Percentiles rank a stretch among this genome's conserved stretches.
These are phyloP conservation scores for Mortierella sp. DNA, from an alignment of 371 early-diverging fungal genomes.

Conservation along the genomic window DNA sequence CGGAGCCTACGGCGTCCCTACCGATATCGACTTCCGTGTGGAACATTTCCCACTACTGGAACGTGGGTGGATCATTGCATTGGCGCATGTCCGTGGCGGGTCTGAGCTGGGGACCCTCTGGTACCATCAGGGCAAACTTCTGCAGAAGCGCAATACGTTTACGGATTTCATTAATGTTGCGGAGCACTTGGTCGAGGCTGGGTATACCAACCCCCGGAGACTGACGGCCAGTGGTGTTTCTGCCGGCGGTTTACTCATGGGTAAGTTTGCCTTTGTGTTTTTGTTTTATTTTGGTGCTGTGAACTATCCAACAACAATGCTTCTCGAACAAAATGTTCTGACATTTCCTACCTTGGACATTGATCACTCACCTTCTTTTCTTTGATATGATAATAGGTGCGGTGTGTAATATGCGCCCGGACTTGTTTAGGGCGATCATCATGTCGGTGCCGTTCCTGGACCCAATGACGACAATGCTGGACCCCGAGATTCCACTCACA, in stretches of 20 bases:
- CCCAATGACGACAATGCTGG: conserved; percentile 85
- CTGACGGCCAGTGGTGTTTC: conserved; percentile 80
- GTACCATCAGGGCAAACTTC: conserved; percentile 80
- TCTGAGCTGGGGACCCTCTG: conserved; percentile 83
- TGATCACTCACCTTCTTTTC: neutral
- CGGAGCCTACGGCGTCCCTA: conserved; percentile 88
- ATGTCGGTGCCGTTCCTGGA: conserved; percentile 92
- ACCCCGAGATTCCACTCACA: conserved; percentile 81
- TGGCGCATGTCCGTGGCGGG: conserved; percentile 93
- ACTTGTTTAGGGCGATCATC: conserved; percentile 82
- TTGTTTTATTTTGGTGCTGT: neutral
- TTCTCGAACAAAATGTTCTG: too few species aligned
- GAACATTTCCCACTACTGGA: conserved; percentile 83
- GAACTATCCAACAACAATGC: neutral
- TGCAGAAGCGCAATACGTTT: conserved; percentile 80
- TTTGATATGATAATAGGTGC: conserved; percentile 60
- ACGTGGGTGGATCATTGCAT: conserved; percentile 86
- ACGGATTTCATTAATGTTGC: conserved; percentile 79
- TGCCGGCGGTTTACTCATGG: conserved; percentile 84
- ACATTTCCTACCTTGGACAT: too few species aligned
- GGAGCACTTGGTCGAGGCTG: conserved; percentile 69
- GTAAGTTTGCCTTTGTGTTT: conserved; percentile 33
- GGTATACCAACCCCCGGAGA: conserved; percentile 64
- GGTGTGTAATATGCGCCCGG: conserved; percentile 79
- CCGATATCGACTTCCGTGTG: conserved; percentile 87